Evolutionary conservation across 169 alveolate species (phyloP), one percentile per base, ranked within the genome.

Genomic region (Cryptosporidium bovis): DNA sequence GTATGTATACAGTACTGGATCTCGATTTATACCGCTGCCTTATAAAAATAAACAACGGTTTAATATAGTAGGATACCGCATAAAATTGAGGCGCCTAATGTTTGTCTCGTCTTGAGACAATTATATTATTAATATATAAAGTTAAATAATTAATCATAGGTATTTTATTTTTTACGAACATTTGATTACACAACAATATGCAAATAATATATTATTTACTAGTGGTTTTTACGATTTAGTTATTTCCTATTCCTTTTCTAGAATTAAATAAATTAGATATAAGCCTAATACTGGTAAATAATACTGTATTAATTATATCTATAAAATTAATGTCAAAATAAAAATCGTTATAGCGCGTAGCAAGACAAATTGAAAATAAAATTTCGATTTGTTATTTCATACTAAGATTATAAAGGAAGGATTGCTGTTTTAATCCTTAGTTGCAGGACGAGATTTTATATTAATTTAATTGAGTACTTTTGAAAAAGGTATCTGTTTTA

Each of bases 41-140:
- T 50, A 18, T 27, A 3, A 66, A 8, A 3, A 50, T n/a, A 18
- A 20, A 0, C 18, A 24, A n/a, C 46, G 16, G 20, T 24, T 48
- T 1, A 16, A 50, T 24, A 46, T 20, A 7, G 51, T 15, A 13
- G 0, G 24, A 10, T 10, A 51, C 56, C 40, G 66, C 83, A 51
- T 33, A 64, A 53, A n/a, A 33, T 6, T 0, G 31, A 29, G 83
- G 83, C 83, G 83, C 83, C 83, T 29, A 29, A 1, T 5, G 1
- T 20, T 69, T 51, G 83, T 69, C 83, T 69, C 83, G 83, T 69
- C 83, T 55, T 51, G 83, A 69, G 83, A 69, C 83, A 69, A 53
- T 69, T 31, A 24, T 34, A 24, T 18, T 33, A n/a, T 62, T 18
- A 62, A 20, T 53, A 53, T n/a, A 53, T 53, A 53, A 24, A 40